These are phyloP conservation scores for Globisporangium viniferum DNA, from an alignment of 352 stramenopile species.

Conservation along the genomic window DNA sequence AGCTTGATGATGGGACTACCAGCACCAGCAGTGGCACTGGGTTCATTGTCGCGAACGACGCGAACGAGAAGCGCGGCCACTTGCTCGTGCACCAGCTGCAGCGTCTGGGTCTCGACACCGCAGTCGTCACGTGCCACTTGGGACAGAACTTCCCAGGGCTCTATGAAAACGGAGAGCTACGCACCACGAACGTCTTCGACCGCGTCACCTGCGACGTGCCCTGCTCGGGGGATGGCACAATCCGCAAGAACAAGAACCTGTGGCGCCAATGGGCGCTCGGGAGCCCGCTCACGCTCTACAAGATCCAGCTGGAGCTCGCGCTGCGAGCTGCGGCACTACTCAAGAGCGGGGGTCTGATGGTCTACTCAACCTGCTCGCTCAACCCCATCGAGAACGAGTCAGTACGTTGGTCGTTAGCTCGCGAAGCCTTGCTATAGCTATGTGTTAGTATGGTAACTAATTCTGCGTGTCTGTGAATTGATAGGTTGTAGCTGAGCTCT, in stretches of 20 bases:
- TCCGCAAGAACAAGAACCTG: constrained; percentile 95
- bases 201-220: constrained; percentile 97
- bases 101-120: constrained; percentile 61
- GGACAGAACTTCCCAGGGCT: constrained; percentile 94
- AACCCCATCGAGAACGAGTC: constrained; percentile 99
- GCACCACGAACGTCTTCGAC: constrained; percentile 89
- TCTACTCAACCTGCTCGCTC: constrained; percentile 96
- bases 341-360: constrained; percentile 87
- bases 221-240: constrained; percentile 97
- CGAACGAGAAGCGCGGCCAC: constrained; percentile 94
- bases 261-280: constrained; percentile 89
- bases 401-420: constrained; percentile 12
- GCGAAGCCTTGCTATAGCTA: too few relatives aligned
- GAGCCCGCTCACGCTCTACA: constrained; percentile 88
- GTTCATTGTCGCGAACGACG: constrained; percentile 96
- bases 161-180: constrained; percentile 37
- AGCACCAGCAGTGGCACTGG: constrained; percentile 20
- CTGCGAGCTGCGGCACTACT: constrained; percentile 88
- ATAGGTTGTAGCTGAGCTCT: constrained; percentile 88
- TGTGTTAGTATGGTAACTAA: neutral
- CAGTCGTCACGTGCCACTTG: constrained; percentile 91
- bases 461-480: neutral
- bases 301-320: constrained; percentile 92
- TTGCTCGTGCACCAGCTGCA: constrained; percentile 95
- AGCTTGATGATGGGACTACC: neutral